These are phyloP conservation scores for Oemleria cerasiformis DNA, from an alignment of 306 rosid species.

Conservation along the genomic window DNA sequence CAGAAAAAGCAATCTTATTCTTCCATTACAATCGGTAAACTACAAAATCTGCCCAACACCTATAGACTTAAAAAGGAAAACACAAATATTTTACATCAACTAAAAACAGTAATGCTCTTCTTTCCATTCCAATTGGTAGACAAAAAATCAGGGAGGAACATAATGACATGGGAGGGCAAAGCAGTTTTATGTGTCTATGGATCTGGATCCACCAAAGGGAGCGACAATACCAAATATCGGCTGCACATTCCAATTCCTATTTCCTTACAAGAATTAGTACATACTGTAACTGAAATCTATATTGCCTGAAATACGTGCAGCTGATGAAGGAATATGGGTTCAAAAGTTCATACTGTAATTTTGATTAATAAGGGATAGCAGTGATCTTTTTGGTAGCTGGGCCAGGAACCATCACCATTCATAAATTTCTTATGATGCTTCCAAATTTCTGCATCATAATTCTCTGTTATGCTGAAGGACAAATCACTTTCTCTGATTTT, in stretches of 20 bases:
- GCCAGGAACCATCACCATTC: constrained; percentile 58
- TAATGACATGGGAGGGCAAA: not conserved
- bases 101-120: not conserved
- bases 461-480: constrained; percentile 55
- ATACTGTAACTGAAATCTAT: not conserved
- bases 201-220: constrained; percentile 34
- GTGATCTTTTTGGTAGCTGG: constrained; percentile 66
- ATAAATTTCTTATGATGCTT: constrained; percentile 54
- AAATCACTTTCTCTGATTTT: constrained; percentile 55
- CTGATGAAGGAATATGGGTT: not conserved
- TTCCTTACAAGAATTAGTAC: constrained; percentile 24
- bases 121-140: constrained; percentile 14
- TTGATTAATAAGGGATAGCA: constrained; percentile 71
- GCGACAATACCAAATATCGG: constrained; percentile 20
- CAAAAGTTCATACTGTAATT: constrained; percentile 49
- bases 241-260: constrained; percentile 29
- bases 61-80: not conserved
- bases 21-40: not conserved
- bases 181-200: constrained; percentile 19
- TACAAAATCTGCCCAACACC: not conserved
- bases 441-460: constrained; percentile 64
- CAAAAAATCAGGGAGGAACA: constrained; percentile 5
- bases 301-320: constrained; percentile 10
- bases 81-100: not conserved
- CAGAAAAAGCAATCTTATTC: constrained; percentile 8